Conservation (phyloP, 148 eudicot genomes). For the Fagopyrum homotropicum region DNA sequence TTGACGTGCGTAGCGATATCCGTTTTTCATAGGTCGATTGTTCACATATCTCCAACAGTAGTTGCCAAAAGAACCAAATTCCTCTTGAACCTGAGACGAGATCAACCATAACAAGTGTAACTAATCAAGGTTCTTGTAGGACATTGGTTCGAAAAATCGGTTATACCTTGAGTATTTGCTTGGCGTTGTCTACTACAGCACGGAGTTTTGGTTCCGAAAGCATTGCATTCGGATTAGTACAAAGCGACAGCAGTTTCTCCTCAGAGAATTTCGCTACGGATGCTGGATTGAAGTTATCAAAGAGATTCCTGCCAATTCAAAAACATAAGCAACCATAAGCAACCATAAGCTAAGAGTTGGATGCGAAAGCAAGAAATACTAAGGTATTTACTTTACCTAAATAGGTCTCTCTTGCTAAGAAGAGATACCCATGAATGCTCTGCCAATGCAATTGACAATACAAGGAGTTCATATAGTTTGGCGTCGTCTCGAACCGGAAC, state of each 20-base stretch:
- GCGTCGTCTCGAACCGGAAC: conserved; percentile 47
- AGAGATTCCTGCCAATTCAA: conserved; percentile 34
- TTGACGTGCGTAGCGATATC: conserved; percentile 50
- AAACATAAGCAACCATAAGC: background rate
- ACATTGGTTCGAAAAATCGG: too few species aligned
- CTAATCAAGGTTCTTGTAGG: too few species aligned
- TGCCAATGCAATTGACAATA: conserved; percentile 50
- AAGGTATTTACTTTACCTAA: conserved; percentile 29
- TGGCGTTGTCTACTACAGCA: conserved; percentile 61
- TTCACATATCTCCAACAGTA: conserved; percentile 62
- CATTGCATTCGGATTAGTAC: conserved; percentile 25
- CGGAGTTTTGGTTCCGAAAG: conserved; percentile 62
- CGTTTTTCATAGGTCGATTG: conserved; percentile 40
- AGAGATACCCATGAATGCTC: conserved; percentile 64
- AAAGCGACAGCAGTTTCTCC: conserved; percentile 29
- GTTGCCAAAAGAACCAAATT: conserved; percentile 60
- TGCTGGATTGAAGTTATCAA: conserved; percentile 48
- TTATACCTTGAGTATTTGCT: conserved; percentile 44
- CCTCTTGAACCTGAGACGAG: conserved; percentile 44
- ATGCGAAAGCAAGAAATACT: background rate
- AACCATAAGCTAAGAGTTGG: background rate
- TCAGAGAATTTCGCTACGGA: conserved; percentile 40
- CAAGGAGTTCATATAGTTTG: conserved; percentile 51
- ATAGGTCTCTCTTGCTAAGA: conserved; percentile 41
- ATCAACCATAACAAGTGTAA: too few species aligned